phyloP scores from a whole-genome alignment of 257 asterid genomes.

The Gentiana dahurica region DNA sequence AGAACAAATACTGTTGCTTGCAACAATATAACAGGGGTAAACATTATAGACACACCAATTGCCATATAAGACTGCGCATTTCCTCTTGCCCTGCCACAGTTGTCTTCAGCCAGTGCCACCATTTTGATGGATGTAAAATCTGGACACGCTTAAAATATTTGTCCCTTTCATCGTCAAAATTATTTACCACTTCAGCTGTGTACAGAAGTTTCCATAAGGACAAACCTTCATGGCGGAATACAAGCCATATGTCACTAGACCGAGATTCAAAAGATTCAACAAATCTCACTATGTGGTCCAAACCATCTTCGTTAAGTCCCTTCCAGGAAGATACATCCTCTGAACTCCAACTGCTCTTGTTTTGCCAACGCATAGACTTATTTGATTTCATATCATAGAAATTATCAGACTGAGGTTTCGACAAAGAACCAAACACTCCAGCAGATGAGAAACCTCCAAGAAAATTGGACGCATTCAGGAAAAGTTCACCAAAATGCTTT shows the following conservation, averaged over 20 bases:
- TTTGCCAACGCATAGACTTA: constrained; percentile 28
- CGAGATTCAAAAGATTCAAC: constrained; percentile 90
- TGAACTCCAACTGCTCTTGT: constrained; percentile 23
- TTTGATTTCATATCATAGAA: constrained; percentile 20
- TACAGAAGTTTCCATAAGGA: constrained; percentile 86
- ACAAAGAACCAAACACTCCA: constrained; percentile 27
- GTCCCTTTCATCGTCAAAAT: constrained; percentile 35
- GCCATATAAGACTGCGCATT: constrained; percentile 73
- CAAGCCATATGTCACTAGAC: constrained; percentile 95
- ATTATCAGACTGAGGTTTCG: constrained; percentile 19
- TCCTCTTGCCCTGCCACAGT: constrained; percentile 86
- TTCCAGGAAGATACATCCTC: constrained; percentile 26
- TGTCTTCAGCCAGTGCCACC: constrained; percentile 98
- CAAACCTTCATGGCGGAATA: constrained; percentile 83
- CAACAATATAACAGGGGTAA: background rate
- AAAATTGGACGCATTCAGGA: constrained; percentile 65
- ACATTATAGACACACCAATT: constrained; percentile 52
- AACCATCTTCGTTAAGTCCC: constrained; percentile 51
- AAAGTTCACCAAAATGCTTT: constrained; percentile 88
- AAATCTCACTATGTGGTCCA: constrained; percentile 89
- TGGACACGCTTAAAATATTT: constrained; percentile 60
- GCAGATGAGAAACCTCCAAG: constrained; percentile 42
- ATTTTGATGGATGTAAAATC: constrained; percentile 86
- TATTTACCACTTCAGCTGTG: constrained; percentile 74
- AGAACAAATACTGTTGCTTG: no score